Evolutionary conservation across 2,329 filamentous ascomycete species (phyloP).

Genomic region (Fusarium cyanostomum): DNA sequence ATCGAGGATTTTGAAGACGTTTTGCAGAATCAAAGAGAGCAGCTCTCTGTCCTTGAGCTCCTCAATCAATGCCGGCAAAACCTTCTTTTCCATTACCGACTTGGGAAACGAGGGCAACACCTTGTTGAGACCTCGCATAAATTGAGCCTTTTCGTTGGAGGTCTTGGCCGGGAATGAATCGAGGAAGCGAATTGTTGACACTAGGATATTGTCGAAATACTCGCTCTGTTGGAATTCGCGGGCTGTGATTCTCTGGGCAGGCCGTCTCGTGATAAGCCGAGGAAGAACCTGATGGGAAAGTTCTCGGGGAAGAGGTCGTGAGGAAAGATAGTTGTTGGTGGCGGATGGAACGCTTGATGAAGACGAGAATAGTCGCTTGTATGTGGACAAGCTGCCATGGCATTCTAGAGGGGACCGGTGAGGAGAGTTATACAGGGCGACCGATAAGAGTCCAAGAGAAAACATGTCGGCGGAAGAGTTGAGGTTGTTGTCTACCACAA

Average conservation of each 20-base stretch:
- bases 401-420: slow-evolving; percentile 87
- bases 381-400: slow-evolving; percentile 81
- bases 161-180: slow-evolving; percentile 93
- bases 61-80: slow-evolving; percentile 87
- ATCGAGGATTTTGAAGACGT: slow-evolving; percentile 89
- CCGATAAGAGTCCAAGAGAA: slow-evolving; percentile 86
- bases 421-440: slow-evolving; percentile 94
- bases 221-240: slow-evolving; percentile 93
- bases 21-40: slow-evolving; percentile 84
- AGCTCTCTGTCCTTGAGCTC: slow-evolving; percentile 94
- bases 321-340: slow-evolving; percentile 85
- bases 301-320: slow-evolving; percentile 81
- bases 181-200: slow-evolving; percentile 95
- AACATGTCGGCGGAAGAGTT: slow-evolving; percentile 91
- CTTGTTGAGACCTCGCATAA: slow-evolving; percentile 86
- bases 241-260: slow-evolving; percentile 87
- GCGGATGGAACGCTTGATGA: slow-evolving; percentile 81
- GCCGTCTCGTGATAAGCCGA: slow-evolving; percentile 84
- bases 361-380: slow-evolving; percentile 84
- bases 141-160: slow-evolving; percentile 87
- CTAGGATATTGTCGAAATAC: slow-evolving; percentile 96
- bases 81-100: slow-evolving; percentile 93
- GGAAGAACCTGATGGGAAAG: slow-evolving; percentile 81
- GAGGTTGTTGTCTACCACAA: slow-evolving; percentile 89
- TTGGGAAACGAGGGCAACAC: slow-evolving; percentile 93